Conservation (phyloP, 2,329 filamentous ascomycete species). For the Pseudogymnoascus sp. region DNA sequence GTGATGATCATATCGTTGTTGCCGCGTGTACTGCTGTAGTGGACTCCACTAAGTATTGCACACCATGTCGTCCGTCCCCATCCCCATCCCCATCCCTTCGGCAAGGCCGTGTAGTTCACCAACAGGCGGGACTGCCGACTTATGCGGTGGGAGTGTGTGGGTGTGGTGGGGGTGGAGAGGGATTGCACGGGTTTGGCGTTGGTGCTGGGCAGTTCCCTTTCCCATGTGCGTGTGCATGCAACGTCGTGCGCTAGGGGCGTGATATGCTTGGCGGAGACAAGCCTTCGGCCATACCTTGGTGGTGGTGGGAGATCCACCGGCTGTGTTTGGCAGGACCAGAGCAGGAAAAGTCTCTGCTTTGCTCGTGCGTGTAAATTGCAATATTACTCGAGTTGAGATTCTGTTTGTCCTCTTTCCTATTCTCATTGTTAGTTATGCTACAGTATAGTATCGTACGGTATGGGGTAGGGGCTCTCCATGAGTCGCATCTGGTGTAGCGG, state of each 20-base stretch:
- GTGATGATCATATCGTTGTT: neutral
- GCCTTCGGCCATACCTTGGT: neutral
- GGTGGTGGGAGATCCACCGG: neutral
- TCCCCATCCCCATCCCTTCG: neutral
- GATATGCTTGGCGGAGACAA: neutral
- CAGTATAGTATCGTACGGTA: neutral
- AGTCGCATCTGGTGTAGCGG: neutral
- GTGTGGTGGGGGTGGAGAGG: neutral
- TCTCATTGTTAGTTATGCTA: neutral
- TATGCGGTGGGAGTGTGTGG: neutral
- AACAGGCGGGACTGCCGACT: neutral
- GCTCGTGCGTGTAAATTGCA: too few species aligned
- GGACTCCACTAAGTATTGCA: neutral
- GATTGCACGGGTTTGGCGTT: neutral
- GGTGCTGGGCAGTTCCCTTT: neutral
- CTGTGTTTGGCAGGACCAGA: neutral
- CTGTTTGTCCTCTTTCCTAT: neutral
- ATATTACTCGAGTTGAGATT: neutral
- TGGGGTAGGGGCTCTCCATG: neutral
- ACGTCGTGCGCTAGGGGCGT: neutral
- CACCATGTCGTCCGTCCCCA: neutral
- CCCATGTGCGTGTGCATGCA: neutral
- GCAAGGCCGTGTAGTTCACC: neutral
- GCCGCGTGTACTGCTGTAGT: neutral
- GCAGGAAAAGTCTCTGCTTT: neutral